Base-by-base conservation (phyloP, 2,329 filamentous ascomycete genomes). In the Fusarium begoniae region DNA sequence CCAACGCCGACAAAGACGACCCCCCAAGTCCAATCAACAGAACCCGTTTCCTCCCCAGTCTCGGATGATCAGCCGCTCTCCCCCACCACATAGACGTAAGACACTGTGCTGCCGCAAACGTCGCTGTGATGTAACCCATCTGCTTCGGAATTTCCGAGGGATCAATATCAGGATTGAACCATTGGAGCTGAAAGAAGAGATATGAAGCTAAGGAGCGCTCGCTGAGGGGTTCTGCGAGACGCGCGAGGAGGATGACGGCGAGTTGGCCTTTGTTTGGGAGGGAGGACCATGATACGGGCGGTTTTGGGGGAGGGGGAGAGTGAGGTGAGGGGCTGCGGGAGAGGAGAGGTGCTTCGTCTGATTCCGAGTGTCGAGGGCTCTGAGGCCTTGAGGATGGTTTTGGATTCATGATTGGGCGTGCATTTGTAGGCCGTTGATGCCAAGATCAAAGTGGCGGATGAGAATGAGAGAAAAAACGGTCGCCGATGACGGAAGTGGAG, bases 171-270 rank as follows among this genome's bases (percentile, higher is more conserved):
- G 86, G 83, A 66, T 89, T 84, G 76, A 97, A 96, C 66, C 92
- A 96, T 75, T 90, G 91, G n/a, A 98, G 88, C 81, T 96, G 94
- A 82, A 96, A 97, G 83, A 94, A 97, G 86, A 97, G 91, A 82
- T 97, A 97, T 4, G 93, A 89, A 82, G 87, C 86, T 14, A 95
- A 82, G 18, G 91, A 94, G 2, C 93, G 95, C 79, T 96, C 93
- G 0, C 94, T 93, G 41, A 97, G 84, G 8, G 94, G 94, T 80
- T 97, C 95, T 17, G 93, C 94, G 28, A 97, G 85, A 35, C 95
- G 90, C 14, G 94, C 92, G 50, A 97, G 84, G 0, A 92, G 94
- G 56, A 97, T 87, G 65, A 97, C 91, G 37, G 92, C 84, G 26
- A 97, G 87, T 82, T 97, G 94, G 51, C 90, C 87, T 81, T 95